phyloP scores from a whole-genome alignment of 2,329 filamentous ascomycete genomes.

The Lithohypha guttulata region DNA sequence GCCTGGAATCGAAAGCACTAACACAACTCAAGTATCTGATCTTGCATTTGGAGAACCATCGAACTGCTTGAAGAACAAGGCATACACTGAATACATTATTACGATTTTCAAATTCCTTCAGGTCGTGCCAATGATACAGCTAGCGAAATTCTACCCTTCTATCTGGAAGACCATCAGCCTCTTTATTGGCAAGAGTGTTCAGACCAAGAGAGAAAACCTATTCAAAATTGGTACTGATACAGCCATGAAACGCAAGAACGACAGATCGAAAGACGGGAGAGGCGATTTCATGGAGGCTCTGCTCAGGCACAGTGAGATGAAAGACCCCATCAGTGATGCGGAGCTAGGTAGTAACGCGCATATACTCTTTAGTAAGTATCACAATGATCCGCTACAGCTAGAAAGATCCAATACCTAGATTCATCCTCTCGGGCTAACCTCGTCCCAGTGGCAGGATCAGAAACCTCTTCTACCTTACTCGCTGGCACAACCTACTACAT shows the following conservation, averaged over 20 bases:
- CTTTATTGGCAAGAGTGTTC: not conserved
- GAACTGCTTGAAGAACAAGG: conserved; percentile 19
- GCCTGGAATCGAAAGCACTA: not conserved
- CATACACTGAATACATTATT: conserved; percentile 23
- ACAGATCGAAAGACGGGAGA: not conserved
- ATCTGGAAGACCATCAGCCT: not conserved
- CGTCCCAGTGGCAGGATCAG: conserved; percentile 31
- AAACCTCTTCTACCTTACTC: conserved; percentile 38
- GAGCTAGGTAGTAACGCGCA: conserved; percentile 29
- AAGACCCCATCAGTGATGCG: conserved; percentile 14
- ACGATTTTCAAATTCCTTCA: conserved; percentile 19
- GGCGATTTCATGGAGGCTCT: conserved; percentile 14
- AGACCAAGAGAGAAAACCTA: not conserved
- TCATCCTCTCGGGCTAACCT: no score
- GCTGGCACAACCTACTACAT: conserved; percentile 34
- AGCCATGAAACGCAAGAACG: conserved; percentile 1
- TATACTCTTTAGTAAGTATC: conserved; percentile 27
- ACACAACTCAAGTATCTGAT: conserved; percentile 10
- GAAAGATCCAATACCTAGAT: no score
- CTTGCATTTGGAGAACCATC: conserved; percentile 24
- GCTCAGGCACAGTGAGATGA: conserved; percentile 9
- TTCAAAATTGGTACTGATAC: not conserved
- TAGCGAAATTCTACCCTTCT: conserved; percentile 5
- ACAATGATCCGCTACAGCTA: no score
- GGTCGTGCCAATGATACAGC: conserved; percentile 12